Conservation (phyloP, 2,329 filamentous ascomycete genomes). For the Curvularia lunata region DNA sequence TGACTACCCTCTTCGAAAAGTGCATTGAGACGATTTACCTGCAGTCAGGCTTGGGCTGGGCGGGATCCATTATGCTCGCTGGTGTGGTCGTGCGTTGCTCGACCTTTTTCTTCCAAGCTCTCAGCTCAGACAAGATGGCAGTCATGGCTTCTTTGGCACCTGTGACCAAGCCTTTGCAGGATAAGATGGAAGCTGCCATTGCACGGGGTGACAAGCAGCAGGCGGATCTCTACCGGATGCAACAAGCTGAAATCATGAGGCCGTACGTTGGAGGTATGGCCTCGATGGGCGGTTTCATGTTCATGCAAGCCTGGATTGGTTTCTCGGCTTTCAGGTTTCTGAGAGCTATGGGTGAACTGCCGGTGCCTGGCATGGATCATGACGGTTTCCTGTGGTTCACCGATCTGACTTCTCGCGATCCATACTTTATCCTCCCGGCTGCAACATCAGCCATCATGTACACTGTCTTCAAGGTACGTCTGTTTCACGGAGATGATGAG, state of each 20-base stretch:
- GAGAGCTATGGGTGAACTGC: conserved; percentile 74
- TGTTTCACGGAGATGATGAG: conserved; percentile 7
- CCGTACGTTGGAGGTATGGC: conserved; percentile 27
- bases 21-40: conserved; percentile 83
- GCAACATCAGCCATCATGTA: conserved; percentile 64
- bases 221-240: conserved; percentile 50
- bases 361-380: conserved; percentile 77
- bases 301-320: conserved; percentile 71
- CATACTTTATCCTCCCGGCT: conserved; percentile 75
- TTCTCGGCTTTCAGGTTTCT: conserved; percentile 82
- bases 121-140: conserved; percentile 66
- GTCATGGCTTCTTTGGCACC: conserved; percentile 68
- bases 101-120: conserved; percentile 68
- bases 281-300: conserved; percentile 60
- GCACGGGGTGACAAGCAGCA: conserved; percentile 54
- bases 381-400: conserved; percentile 79
- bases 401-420: conserved; percentile 78
- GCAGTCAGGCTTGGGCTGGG: conserved; percentile 79
- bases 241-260: conserved; percentile 59
- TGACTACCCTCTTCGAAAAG: conserved; percentile 76
- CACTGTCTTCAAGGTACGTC: conserved; percentile 63
- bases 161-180: conserved; percentile 61
- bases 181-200: conserved; percentile 58
- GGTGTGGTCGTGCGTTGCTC: conserved; percentile 68
- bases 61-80: conserved; percentile 71